Percentiles rank a stretch among this genome's conserved stretches.
Conservation (phyloP, 2,329 filamentous ascomycete species). For the Colletotrichum spinosum region DNA sequence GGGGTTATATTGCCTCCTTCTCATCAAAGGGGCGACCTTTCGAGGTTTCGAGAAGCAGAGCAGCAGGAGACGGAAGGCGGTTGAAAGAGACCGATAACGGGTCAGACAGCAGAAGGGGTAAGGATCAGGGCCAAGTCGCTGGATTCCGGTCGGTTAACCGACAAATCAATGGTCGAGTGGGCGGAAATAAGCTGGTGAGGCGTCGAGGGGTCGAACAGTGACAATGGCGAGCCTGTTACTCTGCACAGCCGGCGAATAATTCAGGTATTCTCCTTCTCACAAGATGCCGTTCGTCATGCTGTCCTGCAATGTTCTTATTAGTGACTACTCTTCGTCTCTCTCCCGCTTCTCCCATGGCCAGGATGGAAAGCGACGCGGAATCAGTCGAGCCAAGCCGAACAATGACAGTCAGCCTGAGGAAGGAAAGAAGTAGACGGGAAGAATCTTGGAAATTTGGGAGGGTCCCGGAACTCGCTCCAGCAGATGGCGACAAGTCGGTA, state of each 20-base stretch:
- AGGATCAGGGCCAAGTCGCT: slow-evolving; percentile 8
- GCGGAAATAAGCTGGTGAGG: too few species aligned
- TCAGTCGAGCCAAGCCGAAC: background rate
- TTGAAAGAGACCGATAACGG: background rate
- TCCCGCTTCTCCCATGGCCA: too few species aligned
- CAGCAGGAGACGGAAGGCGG: background rate
- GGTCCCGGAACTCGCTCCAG: slow-evolving; percentile 10
- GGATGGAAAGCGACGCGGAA: too few species aligned
- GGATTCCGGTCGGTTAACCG: too few species aligned
- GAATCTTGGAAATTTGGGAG: background rate
- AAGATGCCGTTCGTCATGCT: too few species aligned
- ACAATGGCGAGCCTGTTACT: too few species aligned
- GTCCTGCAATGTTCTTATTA: too few species aligned
- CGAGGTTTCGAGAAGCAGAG: slow-evolving; percentile 17
- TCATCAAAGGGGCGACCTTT: slow-evolving; percentile 12
- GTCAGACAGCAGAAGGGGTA: background rate
- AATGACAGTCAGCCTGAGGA: background rate
- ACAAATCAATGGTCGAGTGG: too few species aligned
- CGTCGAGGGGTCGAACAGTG: background rate
- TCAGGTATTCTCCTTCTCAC: too few species aligned
- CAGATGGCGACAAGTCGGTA: background rate
- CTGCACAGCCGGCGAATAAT: too few species aligned
- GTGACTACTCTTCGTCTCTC: too few species aligned
- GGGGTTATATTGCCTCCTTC: slow-evolving; percentile 21
- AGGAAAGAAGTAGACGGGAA: background rate